A percentile compares a stretch with the other conserved stretches of the same genome.
phyloP scores from a whole-genome alignment of 345 rosid genomes.

The Aquilaria sinensis region DNA sequence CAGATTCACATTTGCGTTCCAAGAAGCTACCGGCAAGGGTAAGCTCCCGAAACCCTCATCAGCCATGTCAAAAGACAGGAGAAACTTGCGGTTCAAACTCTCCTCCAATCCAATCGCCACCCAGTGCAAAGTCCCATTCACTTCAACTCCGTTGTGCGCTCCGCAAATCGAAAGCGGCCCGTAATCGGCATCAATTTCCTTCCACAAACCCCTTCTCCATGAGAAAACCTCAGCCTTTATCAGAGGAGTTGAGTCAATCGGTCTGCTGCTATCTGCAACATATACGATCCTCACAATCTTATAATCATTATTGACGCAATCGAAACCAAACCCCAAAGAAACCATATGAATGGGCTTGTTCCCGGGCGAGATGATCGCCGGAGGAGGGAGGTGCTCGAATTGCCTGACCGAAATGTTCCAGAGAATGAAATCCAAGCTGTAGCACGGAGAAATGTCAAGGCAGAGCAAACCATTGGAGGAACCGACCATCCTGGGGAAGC shows the following conservation, averaged over 20 bases:
- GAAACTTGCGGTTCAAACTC: neutral
- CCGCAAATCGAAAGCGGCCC: constrained; percentile 6
- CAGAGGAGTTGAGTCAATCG: neutral
- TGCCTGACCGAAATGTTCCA: constrained; percentile 26
- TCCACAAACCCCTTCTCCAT: constrained; percentile 19
- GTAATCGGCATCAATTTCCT: constrained; percentile 8
- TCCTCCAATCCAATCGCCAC: constrained; percentile 10
- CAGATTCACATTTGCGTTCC: constrained; percentile 6
- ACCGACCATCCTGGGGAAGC: constrained; percentile 30
- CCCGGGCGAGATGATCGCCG: constrained; percentile 5
- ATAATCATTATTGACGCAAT: constrained; percentile 11
- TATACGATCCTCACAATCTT: constrained; percentile 23
- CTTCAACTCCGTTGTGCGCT: constrained; percentile 4
- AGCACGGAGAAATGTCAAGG: constrained; percentile 26
- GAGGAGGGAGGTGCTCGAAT: constrained; percentile 14
- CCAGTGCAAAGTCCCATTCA: constrained; percentile 16
- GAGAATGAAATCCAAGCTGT: constrained; percentile 16
- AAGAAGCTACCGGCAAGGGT: constrained; percentile 1
- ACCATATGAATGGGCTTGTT: constrained; percentile 19
- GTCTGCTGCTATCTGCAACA: constrained; percentile 1
- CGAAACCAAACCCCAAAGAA: constrained; percentile 28
- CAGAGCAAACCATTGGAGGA: constrained; percentile 33
- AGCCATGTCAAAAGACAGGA: constrained; percentile 24
- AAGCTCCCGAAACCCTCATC: constrained; percentile 13
- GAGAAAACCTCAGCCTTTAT: constrained; percentile 26